These are phyloP conservation scores for Ambrosia hybrid DNA, from an alignment of 140 eudicot species.

Conservation along the genomic window DNA sequence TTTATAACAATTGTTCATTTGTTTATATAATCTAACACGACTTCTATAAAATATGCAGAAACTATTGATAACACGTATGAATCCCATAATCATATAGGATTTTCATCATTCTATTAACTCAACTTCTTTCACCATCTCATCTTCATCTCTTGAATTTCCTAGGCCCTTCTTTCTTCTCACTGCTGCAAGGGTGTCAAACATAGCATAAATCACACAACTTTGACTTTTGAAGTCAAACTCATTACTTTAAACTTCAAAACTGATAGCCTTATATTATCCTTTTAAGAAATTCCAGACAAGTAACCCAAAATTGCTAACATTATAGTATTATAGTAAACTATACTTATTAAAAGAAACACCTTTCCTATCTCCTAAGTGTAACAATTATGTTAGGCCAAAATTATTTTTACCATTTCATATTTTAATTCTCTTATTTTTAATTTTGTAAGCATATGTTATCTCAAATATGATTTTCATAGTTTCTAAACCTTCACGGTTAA, in stretches of 20 bases:
- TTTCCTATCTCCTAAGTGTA: too few species aligned
- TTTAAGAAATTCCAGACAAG: background rate
- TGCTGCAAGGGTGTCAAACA: slow-evolving; percentile 33
- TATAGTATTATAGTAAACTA: too few species aligned
- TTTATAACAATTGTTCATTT: background rate
- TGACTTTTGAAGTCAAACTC: too few species aligned
- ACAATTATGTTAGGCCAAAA: too few species aligned
- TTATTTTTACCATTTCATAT: too few species aligned
- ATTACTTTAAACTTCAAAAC: slow-evolving; percentile 1
- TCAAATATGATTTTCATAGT: too few species aligned
- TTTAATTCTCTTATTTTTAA: too few species aligned
- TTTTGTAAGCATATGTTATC: too few species aligned
- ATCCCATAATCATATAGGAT: background rate
- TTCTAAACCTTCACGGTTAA: too few species aligned
- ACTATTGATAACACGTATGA: background rate
- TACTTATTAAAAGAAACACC: too few species aligned
- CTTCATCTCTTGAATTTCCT: slow-evolving; percentile 42
- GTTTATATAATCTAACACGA: slow-evolving; percentile 5
- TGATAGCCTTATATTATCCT: background rate
- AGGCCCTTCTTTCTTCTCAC: slow-evolving; percentile 41
- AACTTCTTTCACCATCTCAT: too few species aligned
- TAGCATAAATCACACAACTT: background rate
- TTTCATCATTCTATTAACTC: slow-evolving; percentile 10
- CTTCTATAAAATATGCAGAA: slow-evolving; percentile 5
- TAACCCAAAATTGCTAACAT: background rate